These are phyloP conservation scores for Suillus luteus DNA, from an alignment of 768 basidiomycete genomes.

Conservation along the genomic window DNA sequence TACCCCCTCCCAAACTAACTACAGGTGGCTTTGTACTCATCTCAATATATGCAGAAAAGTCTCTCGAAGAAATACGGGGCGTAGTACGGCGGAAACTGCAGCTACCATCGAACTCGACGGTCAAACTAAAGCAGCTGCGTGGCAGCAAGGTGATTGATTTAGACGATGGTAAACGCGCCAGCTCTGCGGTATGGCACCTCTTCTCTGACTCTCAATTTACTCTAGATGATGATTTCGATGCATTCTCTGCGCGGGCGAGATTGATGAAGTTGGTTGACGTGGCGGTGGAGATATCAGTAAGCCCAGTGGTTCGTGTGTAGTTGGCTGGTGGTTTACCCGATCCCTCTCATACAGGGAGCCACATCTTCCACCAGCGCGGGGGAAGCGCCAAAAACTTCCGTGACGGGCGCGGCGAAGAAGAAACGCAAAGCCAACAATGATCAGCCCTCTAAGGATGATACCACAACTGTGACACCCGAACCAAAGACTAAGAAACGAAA, in stretches of 20 bases:
- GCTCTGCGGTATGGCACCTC: not conserved
- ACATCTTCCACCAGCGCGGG: not conserved
- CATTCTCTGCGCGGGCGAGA: constrained; percentile 54
- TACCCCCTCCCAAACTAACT: constrained; percentile 1
- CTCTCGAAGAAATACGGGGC: constrained; percentile 57
- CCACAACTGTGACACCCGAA: constrained; percentile 5
- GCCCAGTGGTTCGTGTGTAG: not conserved
- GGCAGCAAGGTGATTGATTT: constrained; percentile 58
- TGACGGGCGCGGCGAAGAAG: constrained; percentile 15
- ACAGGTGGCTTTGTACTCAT: constrained; percentile 13
- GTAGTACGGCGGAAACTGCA: constrained; percentile 65
- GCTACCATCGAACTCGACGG: constrained; percentile 38
- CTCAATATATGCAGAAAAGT: constrained; percentile 47
- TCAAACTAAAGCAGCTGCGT: constrained; percentile 55
- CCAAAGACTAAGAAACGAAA: constrained; percentile 16
- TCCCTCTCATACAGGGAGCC: constrained; percentile 19
- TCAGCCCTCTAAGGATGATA: not conserved
- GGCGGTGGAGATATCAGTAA: constrained; percentile 16
- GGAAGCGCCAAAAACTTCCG: constrained; percentile 1
- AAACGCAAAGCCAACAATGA: constrained; percentile 26
- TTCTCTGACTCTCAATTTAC: constrained; percentile 8
- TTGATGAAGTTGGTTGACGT: constrained; percentile 42
- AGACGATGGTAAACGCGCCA: constrained; percentile 61
- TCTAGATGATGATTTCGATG: constrained; percentile 79
- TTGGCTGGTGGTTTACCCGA: not conserved